Percentiles rank a stretch among this genome's conserved stretches.
Conservation (phyloP, 108 stramenopile genomes). For the Conticribra weissflogii region DNA sequence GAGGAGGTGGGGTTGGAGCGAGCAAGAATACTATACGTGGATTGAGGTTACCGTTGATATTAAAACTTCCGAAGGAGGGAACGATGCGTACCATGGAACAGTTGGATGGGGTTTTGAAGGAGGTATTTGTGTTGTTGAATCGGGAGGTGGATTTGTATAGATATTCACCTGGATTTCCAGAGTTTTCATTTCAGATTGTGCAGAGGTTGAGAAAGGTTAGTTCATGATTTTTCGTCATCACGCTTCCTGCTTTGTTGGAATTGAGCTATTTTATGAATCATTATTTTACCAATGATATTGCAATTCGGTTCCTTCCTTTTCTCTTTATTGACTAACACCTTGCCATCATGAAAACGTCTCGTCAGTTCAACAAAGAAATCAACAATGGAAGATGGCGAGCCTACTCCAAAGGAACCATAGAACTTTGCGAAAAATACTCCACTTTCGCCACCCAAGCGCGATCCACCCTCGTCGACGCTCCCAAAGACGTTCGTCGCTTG, state of each 20-base stretch:
- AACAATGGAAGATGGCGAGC: slow-evolving; percentile 78
- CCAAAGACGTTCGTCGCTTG: slow-evolving; percentile 85
- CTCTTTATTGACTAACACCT: too few relatives aligned
- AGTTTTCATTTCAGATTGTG: slow-evolving; percentile 73
- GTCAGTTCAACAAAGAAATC: slow-evolving; percentile 81
- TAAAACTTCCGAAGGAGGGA: slow-evolving; percentile 79
- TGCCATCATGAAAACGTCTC: too few relatives aligned
- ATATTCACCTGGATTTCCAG: slow-evolving; percentile 88
- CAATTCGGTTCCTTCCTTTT: too few relatives aligned
- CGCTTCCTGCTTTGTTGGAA: too few relatives aligned
- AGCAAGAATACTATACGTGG: slow-evolving; percentile 40
- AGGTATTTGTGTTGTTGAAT: slow-evolving; percentile 78
- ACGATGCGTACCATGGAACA: slow-evolving; percentile 80
- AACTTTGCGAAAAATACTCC: slow-evolving; percentile 75
- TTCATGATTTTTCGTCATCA: not conserved
- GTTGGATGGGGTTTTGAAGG: slow-evolving; percentile 75
- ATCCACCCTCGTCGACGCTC: slow-evolving; percentile 67
- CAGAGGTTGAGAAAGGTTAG: slow-evolving; percentile 78
- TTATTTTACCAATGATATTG: slow-evolving; percentile 4
- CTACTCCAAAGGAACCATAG: slow-evolving; percentile 83
- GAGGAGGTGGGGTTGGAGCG: slow-evolving; percentile 28
- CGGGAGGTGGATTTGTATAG: slow-evolving; percentile 87
- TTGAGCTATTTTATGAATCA: too few relatives aligned
- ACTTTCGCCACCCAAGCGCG: slow-evolving; percentile 58
- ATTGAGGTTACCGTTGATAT: slow-evolving; percentile 55